phyloP scores from a whole-genome alignment of 441 rosid genomes.

The Gossypium gossypioides region DNA sequence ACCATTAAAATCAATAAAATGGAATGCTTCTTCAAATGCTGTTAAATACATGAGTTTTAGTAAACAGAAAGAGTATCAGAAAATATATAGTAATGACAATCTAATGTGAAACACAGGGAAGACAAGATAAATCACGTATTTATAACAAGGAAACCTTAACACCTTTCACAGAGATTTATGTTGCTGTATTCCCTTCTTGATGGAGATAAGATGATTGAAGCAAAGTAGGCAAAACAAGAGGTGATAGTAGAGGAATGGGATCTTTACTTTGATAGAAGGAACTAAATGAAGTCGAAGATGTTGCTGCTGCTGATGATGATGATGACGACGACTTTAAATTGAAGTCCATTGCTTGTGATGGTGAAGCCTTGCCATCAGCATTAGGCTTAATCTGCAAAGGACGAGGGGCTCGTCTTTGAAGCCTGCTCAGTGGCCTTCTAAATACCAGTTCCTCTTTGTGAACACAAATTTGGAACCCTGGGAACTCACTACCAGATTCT shows the following conservation, averaged over 20 bases:
- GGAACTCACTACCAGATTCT: conserved; percentile 39
- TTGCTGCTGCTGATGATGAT: neutral
- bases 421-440: conserved; percentile 39
- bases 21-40: neutral
- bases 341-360: neutral
- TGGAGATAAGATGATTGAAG: conserved; percentile 1
- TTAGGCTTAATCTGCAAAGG: conserved; percentile 42
- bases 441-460: conserved; percentile 45
- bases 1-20: neutral
- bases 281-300: conserved; percentile 20
- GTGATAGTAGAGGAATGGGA: conserved; percentile 70
- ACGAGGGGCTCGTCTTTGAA: conserved; percentile 47
- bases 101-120: neutral
- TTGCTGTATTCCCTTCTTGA: conserved; percentile 24
- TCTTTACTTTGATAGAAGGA: conserved; percentile 41
- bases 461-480: conserved; percentile 42
- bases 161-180: neutral
- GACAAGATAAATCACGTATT: neutral
- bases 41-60: neutral
- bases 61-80: neutral
- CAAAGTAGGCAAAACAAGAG: conserved; percentile 52
- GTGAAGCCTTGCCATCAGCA: neutral
- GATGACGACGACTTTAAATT: neutral
- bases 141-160: neutral
- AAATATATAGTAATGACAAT: neutral